Base-by-base conservation (phyloP, 768 basidiomycete species). In the Galerina marginata region DNA sequence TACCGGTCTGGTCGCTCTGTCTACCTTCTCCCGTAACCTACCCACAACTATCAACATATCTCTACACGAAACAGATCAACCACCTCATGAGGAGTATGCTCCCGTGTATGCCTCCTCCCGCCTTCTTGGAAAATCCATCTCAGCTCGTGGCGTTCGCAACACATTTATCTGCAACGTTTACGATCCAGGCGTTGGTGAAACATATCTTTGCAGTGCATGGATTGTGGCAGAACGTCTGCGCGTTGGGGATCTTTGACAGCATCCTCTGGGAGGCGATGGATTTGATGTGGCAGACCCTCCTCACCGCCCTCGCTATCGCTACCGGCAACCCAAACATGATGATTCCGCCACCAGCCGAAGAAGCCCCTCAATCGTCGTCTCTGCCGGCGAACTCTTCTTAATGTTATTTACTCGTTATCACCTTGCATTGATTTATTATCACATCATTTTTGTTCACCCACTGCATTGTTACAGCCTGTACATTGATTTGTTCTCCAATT, bases 141-240 rank as follows among this genome's bases (percentile, higher is more conserved):
- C 62, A 65, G 15, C 47, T 70, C 6, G 59, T 47, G 2, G 45
- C 65, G 2, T 78, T 76, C 57, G 78, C 79, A 0, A 66, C 59
- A 11, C 62, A 68, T 23, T 64, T 84, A 6, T 79, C 77, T 3
- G 60, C 65, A 66, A 81, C 76, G 25, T 84, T 75, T 67, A 78
- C 80, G 39, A 56, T 76, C 39, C 77, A 75, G 29, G 81, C 78
- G 12, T 77, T 92, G 7, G 71, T 88, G 47, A 74, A 77, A 40
- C 78, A 83, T 54, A 74, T 82, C 5, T 72, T 77, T 53, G 74
- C 69, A 38, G 81, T 91, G 39, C 82, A 87, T 57, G 90, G 87
- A 6, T 71, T 92, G 36, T 93, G 90, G 89, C 79, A 83, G 59
- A 92, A 93, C 68, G 83, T 82, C 2, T 86, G 85, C 60, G 83